Evolutionary conservation across 371 early-diverging fungal genomes (phyloP).

Genomic region (Nematocida sp.): DNA sequence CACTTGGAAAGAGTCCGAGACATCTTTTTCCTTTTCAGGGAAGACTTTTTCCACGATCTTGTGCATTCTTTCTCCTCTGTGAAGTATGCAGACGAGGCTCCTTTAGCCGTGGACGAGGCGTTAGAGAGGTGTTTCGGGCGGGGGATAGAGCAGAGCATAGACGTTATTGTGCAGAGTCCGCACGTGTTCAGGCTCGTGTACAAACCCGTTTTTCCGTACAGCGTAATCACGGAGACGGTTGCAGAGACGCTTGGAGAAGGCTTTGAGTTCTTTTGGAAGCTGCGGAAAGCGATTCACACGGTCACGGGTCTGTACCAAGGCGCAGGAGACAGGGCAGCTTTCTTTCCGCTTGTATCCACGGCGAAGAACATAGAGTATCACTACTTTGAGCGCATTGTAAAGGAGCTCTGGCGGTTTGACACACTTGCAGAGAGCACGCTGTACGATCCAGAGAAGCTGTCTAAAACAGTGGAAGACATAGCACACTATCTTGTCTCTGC

Average conservation of each 20-base stretch:
- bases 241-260: conserved; percentile 41
- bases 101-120: conserved; percentile 50
- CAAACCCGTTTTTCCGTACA: conserved; percentile 44
- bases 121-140: conserved; percentile 49
- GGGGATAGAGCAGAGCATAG: conserved; percentile 37
- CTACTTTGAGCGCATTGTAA: conserved; percentile 1
- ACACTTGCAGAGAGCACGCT: conserved; percentile 6
- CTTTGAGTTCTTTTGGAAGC: conserved; percentile 62
- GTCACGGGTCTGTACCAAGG: conserved; percentile 6
- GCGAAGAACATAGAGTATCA: conserved; percentile 20
- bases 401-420: neutral
- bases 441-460: conserved; percentile 32
- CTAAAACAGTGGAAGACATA: conserved; percentile 22
- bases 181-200: conserved; percentile 52
- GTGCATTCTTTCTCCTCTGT: conserved; percentile 46
- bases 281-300: conserved; percentile 52
- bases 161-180: conserved; percentile 11
- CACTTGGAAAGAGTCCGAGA: conserved; percentile 47
- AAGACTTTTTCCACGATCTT: conserved; percentile 59
- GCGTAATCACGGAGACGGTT: conserved; percentile 39
- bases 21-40: conserved; percentile 56
- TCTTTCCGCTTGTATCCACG: neutral
- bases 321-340: neutral
- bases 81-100: neutral
- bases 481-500: neutral